These are phyloP conservation scores for Sporothrix inflata DNA, from an alignment of 2,329 filamentous ascomycete genomes.

Conservation along the genomic window DNA sequence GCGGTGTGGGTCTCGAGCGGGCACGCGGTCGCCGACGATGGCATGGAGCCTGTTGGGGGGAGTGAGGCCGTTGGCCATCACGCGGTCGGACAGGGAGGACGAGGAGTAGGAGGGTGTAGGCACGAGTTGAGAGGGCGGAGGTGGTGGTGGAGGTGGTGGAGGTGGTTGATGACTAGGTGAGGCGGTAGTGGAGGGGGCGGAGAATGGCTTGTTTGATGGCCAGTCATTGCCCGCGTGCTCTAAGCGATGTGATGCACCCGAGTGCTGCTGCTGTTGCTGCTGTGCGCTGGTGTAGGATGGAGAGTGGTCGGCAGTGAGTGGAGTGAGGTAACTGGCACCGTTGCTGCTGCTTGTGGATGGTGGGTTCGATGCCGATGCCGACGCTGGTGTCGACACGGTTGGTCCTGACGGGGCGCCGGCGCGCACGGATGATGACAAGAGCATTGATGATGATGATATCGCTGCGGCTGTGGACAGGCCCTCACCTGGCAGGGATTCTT, in stretches of 20 bases:
- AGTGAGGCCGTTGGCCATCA: slow-evolving; percentile 39
- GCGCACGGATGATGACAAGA: slow-evolving; percentile 43
- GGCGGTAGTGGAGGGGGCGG: slow-evolving; percentile 50
- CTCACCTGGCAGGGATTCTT: slow-evolving; percentile 64
- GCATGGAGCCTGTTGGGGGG: neutral
- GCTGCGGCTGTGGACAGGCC: slow-evolving; percentile 72
- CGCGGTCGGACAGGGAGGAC: slow-evolving; percentile 17
- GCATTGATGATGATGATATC: slow-evolving; percentile 15
- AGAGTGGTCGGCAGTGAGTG: slow-evolving; percentile 57
- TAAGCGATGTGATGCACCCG: neutral
- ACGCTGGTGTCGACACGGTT: slow-evolving; percentile 65
- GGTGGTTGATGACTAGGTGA: slow-evolving; percentile 57
- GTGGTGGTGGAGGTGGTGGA: slow-evolving; percentile 48
- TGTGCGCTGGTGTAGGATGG: slow-evolving; percentile 43
- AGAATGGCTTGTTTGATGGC: neutral
- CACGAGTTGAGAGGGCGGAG: slow-evolving; percentile 37
- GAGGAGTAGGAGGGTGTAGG: slow-evolving; percentile 11
- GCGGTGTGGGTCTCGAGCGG: slow-evolving; percentile 60
- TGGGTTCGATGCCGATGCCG: slow-evolving; percentile 16
- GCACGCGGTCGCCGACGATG: slow-evolving; percentile 47
- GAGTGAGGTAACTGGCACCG: slow-evolving; percentile 54
- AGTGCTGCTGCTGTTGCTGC: neutral
- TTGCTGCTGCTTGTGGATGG: slow-evolving; percentile 41
- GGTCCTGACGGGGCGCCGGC: slow-evolving; percentile 69
- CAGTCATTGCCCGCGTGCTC: neutral